These are phyloP conservation scores for Microdochium nivale DNA, from an alignment of 2,329 filamentous ascomycete species.

Conservation along the genomic window DNA sequence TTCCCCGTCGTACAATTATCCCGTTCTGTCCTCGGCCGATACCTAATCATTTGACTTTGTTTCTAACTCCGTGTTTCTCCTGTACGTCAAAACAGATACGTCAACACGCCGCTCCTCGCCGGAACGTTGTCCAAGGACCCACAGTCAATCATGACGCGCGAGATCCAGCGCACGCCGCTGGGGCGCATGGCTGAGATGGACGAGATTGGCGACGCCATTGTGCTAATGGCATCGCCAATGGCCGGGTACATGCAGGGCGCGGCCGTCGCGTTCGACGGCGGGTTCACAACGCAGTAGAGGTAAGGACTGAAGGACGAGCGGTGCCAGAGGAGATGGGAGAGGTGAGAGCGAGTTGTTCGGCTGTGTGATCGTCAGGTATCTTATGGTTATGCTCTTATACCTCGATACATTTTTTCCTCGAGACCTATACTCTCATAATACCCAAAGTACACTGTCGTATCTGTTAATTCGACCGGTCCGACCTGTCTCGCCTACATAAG, in stretches of 20 bases:
- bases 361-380: too few species aligned
- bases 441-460: neutral
- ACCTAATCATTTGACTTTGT: too few species aligned
- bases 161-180: slow-evolving; percentile 36
- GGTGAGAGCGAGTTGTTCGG: neutral
- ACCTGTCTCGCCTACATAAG: neutral
- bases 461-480: neutral
- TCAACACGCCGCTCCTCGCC: slow-evolving; percentile 30
- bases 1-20: too few species aligned
- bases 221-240: slow-evolving; percentile 41
- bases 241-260: slow-evolving; percentile 44
- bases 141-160: slow-evolving; percentile 22
- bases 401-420: too few species aligned
- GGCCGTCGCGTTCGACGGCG: slow-evolving; percentile 37
- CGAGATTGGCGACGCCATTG: slow-evolving; percentile 44
- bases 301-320: too few species aligned
- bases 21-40: too few species aligned
- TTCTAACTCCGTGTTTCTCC: too few species aligned
- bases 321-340: neutral
- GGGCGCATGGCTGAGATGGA: slow-evolving; percentile 36
- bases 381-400: too few species aligned
- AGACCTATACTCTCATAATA: neutral
- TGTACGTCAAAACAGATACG: too few species aligned
- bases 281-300: slow-evolving; percentile 18
- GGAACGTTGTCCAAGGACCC: slow-evolving; percentile 11